Evolutionary conservation across 352 stramenopile genomes (phyloP).

Genomic region (Pythium biforme): DNA sequence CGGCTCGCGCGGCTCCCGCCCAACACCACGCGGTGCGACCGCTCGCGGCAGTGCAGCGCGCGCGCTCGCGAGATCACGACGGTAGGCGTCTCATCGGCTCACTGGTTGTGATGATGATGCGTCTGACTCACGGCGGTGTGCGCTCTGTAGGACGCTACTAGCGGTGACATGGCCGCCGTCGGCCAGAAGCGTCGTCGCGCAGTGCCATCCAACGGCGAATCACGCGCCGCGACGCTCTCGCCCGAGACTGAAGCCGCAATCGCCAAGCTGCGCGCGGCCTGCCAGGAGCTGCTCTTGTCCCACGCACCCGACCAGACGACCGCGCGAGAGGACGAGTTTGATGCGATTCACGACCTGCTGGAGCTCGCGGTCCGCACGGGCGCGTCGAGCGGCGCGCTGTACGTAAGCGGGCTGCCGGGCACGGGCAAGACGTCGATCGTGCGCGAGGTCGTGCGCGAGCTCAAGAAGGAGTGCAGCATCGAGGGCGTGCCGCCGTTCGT

Average conservation of each 20-base stretch:
- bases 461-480: constrained; percentile 38
- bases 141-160: not conserved
- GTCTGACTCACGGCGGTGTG: too few relatives aligned
- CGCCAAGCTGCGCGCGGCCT: constrained; percentile 49
- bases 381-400: constrained; percentile 52
- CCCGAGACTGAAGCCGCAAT: constrained; percentile 16
- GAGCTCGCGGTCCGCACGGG: constrained; percentile 51
- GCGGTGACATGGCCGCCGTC: not conserved
- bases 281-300: constrained; percentile 60
- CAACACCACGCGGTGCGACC: constrained; percentile 5
- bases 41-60: constrained; percentile 21
- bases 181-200: constrained; percentile 12
- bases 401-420: constrained; percentile 69
- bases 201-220: not conserved
- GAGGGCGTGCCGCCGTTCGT: constrained; percentile 42
- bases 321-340: constrained; percentile 58
- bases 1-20: constrained; percentile 11
- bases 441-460: constrained; percentile 56
- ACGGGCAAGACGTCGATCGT: constrained; percentile 74
- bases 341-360: constrained; percentile 55
- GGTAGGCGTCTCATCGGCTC: not conserved
- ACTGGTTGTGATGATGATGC: too few relatives aligned
- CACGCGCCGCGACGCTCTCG: not conserved
- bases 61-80: constrained; percentile 13
- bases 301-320: constrained; percentile 53